Conservation (phyloP, 345 rosid genomes). For the Gynandropsis gynandra region DNA sequence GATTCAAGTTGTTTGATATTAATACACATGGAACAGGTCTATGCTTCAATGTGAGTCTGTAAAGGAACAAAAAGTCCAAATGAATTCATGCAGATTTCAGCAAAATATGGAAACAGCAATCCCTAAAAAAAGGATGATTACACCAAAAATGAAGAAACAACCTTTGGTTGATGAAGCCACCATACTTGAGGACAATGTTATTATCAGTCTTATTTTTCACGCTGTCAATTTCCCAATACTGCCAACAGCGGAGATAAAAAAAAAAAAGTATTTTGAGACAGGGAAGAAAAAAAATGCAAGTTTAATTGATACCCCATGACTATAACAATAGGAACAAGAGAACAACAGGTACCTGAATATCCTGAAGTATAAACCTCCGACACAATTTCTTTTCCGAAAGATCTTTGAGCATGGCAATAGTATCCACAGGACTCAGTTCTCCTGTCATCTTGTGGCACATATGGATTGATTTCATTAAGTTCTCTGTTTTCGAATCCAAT, state of each 20-base stretch:
- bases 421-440: constrained; percentile 34
- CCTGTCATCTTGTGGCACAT: constrained; percentile 39
- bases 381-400: constrained; percentile 43
- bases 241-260: constrained; percentile 31
- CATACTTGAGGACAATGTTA: constrained; percentile 53
- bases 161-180: constrained; percentile 68
- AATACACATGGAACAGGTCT: constrained; percentile 35
- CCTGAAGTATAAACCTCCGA: constrained; percentile 45
- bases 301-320: constrained; percentile 17
- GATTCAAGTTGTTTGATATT: constrained; percentile 45
- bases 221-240: constrained; percentile 64
- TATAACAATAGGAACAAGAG: too few species aligned
- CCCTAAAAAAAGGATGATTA: constrained; percentile 5
- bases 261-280: constrained; percentile 11
- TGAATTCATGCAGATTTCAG: constrained; percentile 1
- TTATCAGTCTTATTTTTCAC: constrained; percentile 35
- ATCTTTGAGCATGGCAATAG: constrained; percentile 36
- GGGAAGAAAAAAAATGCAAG: constrained; percentile 7
- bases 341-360: constrained; percentile 50
- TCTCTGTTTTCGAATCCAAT: constrained; percentile 45
- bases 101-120: constrained; percentile 7
- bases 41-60: constrained; percentile 47
- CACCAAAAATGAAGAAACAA: constrained; percentile 29
- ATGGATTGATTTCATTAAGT: constrained; percentile 36
- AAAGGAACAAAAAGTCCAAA: constrained; percentile 9